phyloP scores from a whole-genome alignment of 2,329 filamentous ascomycete species.

The Pseudogymnoascus verrucosus region DNA sequence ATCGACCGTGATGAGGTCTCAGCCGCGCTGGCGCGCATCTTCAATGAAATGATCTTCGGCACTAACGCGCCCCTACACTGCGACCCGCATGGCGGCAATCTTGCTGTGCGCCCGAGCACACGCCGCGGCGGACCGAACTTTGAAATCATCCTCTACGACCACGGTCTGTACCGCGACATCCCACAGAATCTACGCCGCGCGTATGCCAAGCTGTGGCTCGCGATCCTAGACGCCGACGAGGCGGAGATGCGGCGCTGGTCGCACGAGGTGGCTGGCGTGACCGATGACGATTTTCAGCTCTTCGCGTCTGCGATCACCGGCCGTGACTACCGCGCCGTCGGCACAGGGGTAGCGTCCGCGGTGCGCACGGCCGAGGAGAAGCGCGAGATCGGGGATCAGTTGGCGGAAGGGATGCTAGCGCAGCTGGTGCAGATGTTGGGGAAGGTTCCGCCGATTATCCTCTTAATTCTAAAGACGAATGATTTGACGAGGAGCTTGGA shows the following conservation, averaged over 20 bases:
- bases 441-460: conserved; percentile 81
- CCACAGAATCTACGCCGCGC: conserved; percentile 67
- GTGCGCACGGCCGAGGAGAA: conserved; percentile 67
- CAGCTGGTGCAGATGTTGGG: conserved; percentile 83
- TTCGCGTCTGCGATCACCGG: conserved; percentile 97
- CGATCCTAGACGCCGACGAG: conserved; percentile 86
- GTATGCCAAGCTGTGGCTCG: conserved; percentile 96
- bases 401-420: conserved; percentile 81
- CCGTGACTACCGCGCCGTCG: conserved; percentile 75
- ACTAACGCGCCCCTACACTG: conserved; percentile 83
- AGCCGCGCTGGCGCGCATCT: conserved; percentile 79
- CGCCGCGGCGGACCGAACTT: conserved; percentile 64
- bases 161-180: conserved; percentile 92
- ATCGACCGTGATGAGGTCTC: conserved; percentile 96
- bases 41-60: conserved; percentile 99
- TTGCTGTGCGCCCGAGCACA: conserved; percentile 65
- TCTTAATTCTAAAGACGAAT: conserved; percentile 95
- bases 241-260: conserved; percentile 80
- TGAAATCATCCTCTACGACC: conserved; percentile 92
- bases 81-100: conserved; percentile 93
- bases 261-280: conserved; percentile 79
- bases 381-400: conserved; percentile 71
- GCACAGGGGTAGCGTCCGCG: conserved; percentile 44
- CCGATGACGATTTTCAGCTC: conserved; percentile 82
- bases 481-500: conserved; percentile 90